A percentile compares a stretch with the other conserved stretches of the same genome.
Conservation (phyloP, 345 rosid genomes). For the Salix exigua region DNA sequence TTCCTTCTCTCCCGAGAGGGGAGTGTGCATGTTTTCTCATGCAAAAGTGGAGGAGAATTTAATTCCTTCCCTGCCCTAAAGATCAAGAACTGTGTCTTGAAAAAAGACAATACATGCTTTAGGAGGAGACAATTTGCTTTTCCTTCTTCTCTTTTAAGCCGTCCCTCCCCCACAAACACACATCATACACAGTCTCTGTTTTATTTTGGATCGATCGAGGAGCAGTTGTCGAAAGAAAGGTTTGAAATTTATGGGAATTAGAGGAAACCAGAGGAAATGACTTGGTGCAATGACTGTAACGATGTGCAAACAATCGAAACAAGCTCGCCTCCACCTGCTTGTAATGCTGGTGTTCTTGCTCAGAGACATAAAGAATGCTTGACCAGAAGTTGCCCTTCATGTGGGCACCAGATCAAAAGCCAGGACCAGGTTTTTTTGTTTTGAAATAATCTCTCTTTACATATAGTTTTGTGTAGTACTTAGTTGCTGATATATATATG, state of each 20-base stretch:
- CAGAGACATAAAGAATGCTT: slow-evolving; percentile 33
- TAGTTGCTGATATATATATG: not conserved
- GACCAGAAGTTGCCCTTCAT: slow-evolving; percentile 71
- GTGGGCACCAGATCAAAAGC: slow-evolving; percentile 79
- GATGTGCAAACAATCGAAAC: slow-evolving; percentile 60
- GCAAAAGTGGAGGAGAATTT: slow-evolving; percentile 35
- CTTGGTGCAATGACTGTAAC: slow-evolving; percentile 88
- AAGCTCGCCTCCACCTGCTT: slow-evolving; percentile 33
- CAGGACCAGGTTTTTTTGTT: slow-evolving; percentile 49
- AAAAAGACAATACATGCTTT: slow-evolving; percentile 26
- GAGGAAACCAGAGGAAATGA: slow-evolving; percentile 43
- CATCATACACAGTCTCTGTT: slow-evolving; percentile 23
- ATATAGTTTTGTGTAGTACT: not conserved
- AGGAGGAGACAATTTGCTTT: slow-evolving; percentile 44
- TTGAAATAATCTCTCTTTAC: too few species aligned
- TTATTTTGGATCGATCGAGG: slow-evolving; percentile 25
- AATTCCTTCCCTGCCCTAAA: slow-evolving; percentile 55
- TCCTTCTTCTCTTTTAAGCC: slow-evolving; percentile 15
- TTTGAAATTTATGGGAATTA: slow-evolving; percentile 34
- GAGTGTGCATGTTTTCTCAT: slow-evolving; percentile 1
- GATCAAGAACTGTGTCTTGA: slow-evolving; percentile 31
- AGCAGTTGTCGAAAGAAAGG: slow-evolving; percentile 20
- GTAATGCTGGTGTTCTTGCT: slow-evolving; percentile 13
- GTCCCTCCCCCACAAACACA: not conserved
- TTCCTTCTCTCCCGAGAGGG: slow-evolving; percentile 1